Base-by-base conservation (phyloP, 139 green algal species). In the Dunaliella primolecta region DNA sequence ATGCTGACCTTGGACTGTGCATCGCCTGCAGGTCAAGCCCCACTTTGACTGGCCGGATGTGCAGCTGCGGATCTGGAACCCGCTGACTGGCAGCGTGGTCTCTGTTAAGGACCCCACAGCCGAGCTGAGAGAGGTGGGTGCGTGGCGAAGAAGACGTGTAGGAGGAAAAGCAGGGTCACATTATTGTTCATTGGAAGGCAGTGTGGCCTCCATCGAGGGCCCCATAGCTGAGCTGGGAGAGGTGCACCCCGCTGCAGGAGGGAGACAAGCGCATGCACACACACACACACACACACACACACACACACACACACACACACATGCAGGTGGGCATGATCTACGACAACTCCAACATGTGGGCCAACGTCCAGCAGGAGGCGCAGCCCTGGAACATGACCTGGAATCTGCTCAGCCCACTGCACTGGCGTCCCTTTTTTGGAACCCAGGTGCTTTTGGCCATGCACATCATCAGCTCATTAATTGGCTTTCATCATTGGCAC, bases 11-110 rank as follows among this genome's bases (percentile, higher is more conserved):
- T n/a, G n/a, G n/a, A n/a, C n/a, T n/a, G n/a, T n/a, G n/a, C n/a
- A n/a, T n/a, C n/a, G n/a, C n/a, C 46, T 64, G 46, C 46, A 64
- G 46, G 46, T 64, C 46, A 7, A 64, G 46, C 7, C 46, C 34
- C 3, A 25, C 27, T 80, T 87, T 24, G 46, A 87, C 78, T 81
- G 89, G 64, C 82, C 90, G 33, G 84, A 86, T 70, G 15, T n/a
- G 0, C 71, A 87, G 85, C 87, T 93, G 87, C 85, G 88, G 76
- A 78, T 94, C 81, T 94, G 91, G 91, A 93, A 94, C 83, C 91
- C 91, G 15, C 57, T 93, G 36, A 90, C 77, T 1, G 91, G 90
- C 55, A 75, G 34, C 1, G 87, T 84, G 71, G 84, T 84, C 25
- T 81, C 81, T 33, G 82, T 88, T 1, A 90, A 88, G 74, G 91